Base-by-base conservation (phyloP, 306 rosid species). In the Lathyrus aphaca region DNA sequence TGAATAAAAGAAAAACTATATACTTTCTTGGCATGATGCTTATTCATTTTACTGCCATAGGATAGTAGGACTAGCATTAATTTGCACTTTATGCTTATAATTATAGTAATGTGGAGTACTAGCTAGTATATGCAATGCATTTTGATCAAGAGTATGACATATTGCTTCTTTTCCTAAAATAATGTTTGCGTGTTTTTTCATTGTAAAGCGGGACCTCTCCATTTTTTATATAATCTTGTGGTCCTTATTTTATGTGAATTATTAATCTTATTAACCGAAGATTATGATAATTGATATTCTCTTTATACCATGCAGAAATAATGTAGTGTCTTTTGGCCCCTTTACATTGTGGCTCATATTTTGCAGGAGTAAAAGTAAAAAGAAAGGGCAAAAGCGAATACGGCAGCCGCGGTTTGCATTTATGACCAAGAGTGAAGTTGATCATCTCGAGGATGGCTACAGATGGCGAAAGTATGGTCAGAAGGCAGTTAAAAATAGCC, bases 401-500 rank as follows among this genome's bases (percentile, higher is more conserved):
- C 85, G 92, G 86, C 97, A 87, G 75, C 96, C 88, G 5, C 81
- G 98, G 73, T 84, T 90, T 82, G 98, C 97, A 39, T 94, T 94
- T 73, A 80, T 94, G 96, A 94, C 98, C 0, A 94, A 94, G 80
- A 94, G 97, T 61, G 97, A 94, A 79, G 86, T 90, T 59, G 98
- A 94, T 85, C 84, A 94, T 75, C 97, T 94, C 50, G 98, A 94
- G 75, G 98, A 94, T 77, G 98, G 98, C 66, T 94, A 94, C 78
- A 84, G 98, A 51, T 94, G 98, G 98, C 71, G 98, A 66, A 94
- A 94, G 79, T 94, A 94, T 84, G 98, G 98, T 45, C 98, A 94
- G 80, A 94, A 94, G 73, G 98, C 98, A 6, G 98, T 94, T 18
- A 94, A 94, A 82, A 87, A 94, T 73, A 94, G 98, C 35, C 97